Evolutionary conservation across 805 yeast species (phyloP).

Genomic region (Schizosaccharomyces cryophilus): DNA sequence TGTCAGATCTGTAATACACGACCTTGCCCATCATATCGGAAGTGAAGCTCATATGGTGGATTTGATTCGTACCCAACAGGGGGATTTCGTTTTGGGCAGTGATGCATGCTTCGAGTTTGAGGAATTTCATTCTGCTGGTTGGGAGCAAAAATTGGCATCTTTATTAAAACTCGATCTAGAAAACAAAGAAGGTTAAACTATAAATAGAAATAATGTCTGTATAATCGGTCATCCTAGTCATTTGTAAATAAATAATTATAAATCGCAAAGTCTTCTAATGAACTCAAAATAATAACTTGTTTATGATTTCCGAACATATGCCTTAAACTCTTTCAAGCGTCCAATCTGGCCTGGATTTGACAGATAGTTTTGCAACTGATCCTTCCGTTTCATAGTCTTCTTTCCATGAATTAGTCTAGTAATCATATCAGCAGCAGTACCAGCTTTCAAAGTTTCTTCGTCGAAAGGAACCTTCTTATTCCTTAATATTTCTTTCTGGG

Average conservation of each 20-base stretch:
- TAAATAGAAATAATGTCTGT: not conserved
- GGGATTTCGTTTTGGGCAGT: conserved; percentile 22
- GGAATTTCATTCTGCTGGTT: not conserved
- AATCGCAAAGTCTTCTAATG: no score
- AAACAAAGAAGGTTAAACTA: not conserved
- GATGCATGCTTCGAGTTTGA: not conserved
- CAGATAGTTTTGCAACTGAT: not conserved
- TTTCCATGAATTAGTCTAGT: conserved; percentile 1
- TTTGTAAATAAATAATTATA: no score
- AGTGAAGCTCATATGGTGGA: conserved; percentile 75
- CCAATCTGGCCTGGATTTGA: not conserved
- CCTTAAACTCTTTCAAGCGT: not conserved
- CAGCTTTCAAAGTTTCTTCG: not conserved
- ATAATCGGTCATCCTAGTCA: no score
- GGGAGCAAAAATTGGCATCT: not conserved
- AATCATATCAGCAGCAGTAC: conserved; percentile 1
- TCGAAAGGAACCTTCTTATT: not conserved
- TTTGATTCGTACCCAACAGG: conserved; percentile 49
- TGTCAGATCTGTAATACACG: conserved; percentile 72
- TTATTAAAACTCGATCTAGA: not conserved
- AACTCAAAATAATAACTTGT: no score
- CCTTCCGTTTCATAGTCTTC: not conserved
- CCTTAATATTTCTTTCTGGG: conserved; percentile 2
- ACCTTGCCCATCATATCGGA: conserved; percentile 57
- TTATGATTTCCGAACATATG: not conserved